Conservation (phyloP, 192 early-diverging fungal species). For the Pecoramyces ruminantium region DNA sequence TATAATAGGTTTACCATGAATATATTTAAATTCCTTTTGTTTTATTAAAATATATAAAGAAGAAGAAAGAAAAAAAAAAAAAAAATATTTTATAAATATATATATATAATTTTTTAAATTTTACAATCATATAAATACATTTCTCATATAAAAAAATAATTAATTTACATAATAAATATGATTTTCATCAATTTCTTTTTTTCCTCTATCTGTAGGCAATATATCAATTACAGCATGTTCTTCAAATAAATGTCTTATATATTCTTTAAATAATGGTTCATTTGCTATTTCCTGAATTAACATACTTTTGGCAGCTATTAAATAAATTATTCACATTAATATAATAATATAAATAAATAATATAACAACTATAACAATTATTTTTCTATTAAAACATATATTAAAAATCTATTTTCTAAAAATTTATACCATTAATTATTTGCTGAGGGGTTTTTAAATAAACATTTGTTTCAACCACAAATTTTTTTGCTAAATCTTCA, state of each 20-base stretch:
- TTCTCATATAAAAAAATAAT: too few species aligned
- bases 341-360: too few species aligned
- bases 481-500: constrained; percentile 27
- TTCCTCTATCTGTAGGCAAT: constrained; percentile 65
- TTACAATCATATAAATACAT: too few species aligned
- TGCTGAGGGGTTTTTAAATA: constrained; percentile 22
- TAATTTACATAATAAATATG: constrained; percentile 61
- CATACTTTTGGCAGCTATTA: constrained; percentile 42
- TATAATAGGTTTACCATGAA: constrained; percentile 53
- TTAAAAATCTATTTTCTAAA: too few species aligned
- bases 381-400: too few species aligned
- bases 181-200: constrained; percentile 49
- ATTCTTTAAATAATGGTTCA: constrained; percentile 60
- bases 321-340: constrained; percentile 1
- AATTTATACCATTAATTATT: constrained; percentile 34
- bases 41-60: not conserved
- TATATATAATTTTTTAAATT: too few species aligned
- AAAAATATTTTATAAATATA: too few species aligned
- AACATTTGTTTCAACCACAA: constrained; percentile 12
- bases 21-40: constrained; percentile 64
- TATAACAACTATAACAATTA: too few species aligned
- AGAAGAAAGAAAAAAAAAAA: too few species aligned
- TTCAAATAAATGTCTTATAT: constrained; percentile 54
- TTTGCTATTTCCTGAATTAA: constrained; percentile 56
- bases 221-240: constrained; percentile 49